Conservation (phyloP, 768 basidiomycete species). For the Auricularia auricula-judae region DNA sequence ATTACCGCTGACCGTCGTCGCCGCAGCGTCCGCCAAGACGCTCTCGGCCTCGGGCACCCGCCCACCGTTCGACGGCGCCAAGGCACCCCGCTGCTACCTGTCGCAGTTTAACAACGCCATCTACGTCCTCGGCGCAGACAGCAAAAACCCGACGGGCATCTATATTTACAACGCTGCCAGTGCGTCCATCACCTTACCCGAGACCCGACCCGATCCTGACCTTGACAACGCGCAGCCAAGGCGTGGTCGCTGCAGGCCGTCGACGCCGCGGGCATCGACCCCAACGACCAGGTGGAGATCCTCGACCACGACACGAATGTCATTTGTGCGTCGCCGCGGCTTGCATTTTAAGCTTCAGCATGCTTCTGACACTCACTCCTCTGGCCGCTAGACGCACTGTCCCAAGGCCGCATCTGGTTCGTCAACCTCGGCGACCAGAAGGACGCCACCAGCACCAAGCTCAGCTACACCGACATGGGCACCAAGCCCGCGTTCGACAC, state of each 20-base stretch:
- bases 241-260: slow-evolving; percentile 72
- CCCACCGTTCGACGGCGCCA: slow-evolving; percentile 46
- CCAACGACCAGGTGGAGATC: slow-evolving; percentile 53
- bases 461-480: slow-evolving; percentile 57
- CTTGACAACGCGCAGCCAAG: slow-evolving; percentile 22
- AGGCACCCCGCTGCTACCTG: slow-evolving; percentile 50
- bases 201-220: too few relatives aligned
- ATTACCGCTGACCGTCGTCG: background rate
- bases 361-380: background rate
- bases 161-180: slow-evolving; percentile 68
- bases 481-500: slow-evolving; percentile 40
- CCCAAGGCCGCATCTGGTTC: slow-evolving; percentile 50
- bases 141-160: slow-evolving; percentile 51
- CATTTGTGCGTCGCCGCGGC: slow-evolving; percentile 45
- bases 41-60: background rate
- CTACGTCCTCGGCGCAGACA: slow-evolving; percentile 74
- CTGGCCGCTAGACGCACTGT: slow-evolving; percentile 46
- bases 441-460: slow-evolving; percentile 40
- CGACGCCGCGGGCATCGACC: slow-evolving; percentile 32
- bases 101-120: slow-evolving; percentile 71
- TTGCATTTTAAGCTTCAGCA: background rate
- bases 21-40: slow-evolving; percentile 21
- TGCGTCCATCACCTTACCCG: background rate
- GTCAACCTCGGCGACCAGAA: slow-evolving; percentile 62
- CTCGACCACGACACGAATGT: slow-evolving; percentile 93